These are phyloP conservation scores for Lodderomyces theae DNA, from an alignment of 1,139 yeast genomes.

Conservation along the genomic window DNA sequence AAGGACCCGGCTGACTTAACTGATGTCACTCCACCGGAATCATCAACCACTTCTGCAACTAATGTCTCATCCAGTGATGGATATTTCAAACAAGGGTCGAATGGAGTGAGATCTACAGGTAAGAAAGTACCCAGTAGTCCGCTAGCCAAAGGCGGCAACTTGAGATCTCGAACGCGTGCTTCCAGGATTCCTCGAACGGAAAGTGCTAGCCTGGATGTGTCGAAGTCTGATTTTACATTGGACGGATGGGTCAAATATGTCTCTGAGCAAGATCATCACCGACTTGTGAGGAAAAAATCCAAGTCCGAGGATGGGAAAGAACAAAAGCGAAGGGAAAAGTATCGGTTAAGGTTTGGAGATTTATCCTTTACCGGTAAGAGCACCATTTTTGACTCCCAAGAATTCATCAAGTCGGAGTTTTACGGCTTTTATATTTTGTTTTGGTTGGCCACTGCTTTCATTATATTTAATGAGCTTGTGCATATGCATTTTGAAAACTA, in stretches of 20 bases:
- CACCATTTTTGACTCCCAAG: constrained; percentile 49
- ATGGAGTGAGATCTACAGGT: not conserved
- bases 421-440: constrained; percentile 66
- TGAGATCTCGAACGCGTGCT: not conserved
- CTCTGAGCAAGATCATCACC: constrained; percentile 2
- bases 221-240: constrained; percentile 6
- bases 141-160: not conserved
- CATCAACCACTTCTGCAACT: not conserved
- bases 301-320: not conserved
- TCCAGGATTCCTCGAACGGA: not conserved
- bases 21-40: constrained; percentile 1
- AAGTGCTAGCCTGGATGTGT: constrained; percentile 1
- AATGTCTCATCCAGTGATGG: not conserved
- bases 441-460: constrained; percentile 63
- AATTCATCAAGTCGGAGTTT: constrained; percentile 43
- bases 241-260: constrained; percentile 6
- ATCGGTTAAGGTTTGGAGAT: constrained; percentile 15
- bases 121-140: not conserved
- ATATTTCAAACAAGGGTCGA: not conserved
- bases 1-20: constrained; percentile 1
- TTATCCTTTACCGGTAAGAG: constrained; percentile 22
- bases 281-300: not conserved
- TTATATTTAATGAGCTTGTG: constrained; percentile 47
- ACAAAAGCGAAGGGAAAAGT: constrained; percentile 7
- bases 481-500: constrained; percentile 35